These are phyloP conservation scores for Glaciozyma martinii DNA, from an alignment of 768 basidiomycete genomes.

Conservation along the genomic window DNA sequence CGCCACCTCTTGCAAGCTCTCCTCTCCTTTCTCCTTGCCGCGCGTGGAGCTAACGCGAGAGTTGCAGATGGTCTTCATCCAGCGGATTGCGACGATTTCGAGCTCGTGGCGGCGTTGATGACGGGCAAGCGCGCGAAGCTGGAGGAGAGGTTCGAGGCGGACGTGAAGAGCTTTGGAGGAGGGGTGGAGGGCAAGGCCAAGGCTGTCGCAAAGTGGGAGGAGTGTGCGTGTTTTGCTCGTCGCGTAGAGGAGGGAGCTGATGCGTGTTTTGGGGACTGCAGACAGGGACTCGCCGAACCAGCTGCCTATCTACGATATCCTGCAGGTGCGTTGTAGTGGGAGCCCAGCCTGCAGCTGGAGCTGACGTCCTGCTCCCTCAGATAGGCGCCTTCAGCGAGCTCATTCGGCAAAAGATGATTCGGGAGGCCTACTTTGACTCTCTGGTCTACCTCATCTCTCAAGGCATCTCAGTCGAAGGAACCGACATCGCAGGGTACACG, in stretches of 20 bases:
- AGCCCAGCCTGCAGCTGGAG: neutral
- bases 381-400: neutral
- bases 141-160: neutral
- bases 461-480: neutral
- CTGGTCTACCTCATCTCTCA: neutral
- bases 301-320: neutral
- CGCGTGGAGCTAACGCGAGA: too few species aligned
- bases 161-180: neutral
- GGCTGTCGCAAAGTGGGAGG: neutral
- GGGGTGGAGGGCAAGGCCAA: neutral
- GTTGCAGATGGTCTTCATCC: neutral
- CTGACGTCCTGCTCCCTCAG: neutral
- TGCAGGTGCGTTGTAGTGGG: neutral
- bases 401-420: neutral
- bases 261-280: neutral
- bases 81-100: neutral
- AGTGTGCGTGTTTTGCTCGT: neutral
- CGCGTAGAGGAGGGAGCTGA: neutral
- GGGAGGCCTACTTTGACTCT: neutral
- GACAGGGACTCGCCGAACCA: slow-evolving; percentile 2
- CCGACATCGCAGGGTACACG: slow-evolving; percentile 5
- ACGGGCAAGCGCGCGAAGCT: neutral
- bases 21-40: too few species aligned
- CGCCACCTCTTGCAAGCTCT: neutral
- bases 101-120: neutral